Conservation (phyloP, 2,329 filamentous ascomycete species). For the Colletotrichum viniferum region DNA sequence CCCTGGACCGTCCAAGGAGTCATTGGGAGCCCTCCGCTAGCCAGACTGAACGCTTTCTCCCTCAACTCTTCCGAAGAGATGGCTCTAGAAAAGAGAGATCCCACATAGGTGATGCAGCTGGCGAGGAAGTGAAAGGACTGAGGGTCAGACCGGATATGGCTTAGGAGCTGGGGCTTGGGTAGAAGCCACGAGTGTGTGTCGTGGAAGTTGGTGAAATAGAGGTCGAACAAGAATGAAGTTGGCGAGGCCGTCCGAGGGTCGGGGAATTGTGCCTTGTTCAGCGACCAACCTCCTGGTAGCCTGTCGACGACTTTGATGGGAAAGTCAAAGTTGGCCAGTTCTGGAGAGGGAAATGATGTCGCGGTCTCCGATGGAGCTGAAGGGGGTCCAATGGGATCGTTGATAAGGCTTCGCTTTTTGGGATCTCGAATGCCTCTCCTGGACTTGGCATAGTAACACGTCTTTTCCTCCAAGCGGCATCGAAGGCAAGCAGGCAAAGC, state of each 20-base stretch:
- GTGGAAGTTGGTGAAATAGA: slow-evolving; percentile 31
- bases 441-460: slow-evolving; percentile 53
- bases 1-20: slow-evolving; percentile 37
- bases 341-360: slow-evolving; percentile 17
- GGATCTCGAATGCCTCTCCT: slow-evolving; percentile 46
- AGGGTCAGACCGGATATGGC: background rate
- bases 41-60: slow-evolving; percentile 33
- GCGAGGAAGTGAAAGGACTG: slow-evolving; percentile 30
- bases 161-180: slow-evolving; percentile 15
- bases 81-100: slow-evolving; percentile 37
- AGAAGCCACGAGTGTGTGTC: slow-evolving; percentile 22
- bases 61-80: slow-evolving; percentile 34
- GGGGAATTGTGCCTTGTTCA: slow-evolving; percentile 16
- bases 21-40: slow-evolving; percentile 34
- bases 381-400: slow-evolving; percentile 25
- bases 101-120: slow-evolving; percentile 39
- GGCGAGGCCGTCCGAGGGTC: slow-evolving; percentile 16
- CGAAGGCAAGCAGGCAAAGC: slow-evolving; percentile 47
- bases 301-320: slow-evolving; percentile 24
- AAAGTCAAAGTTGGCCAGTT: slow-evolving; percentile 23
- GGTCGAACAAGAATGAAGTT: slow-evolving; percentile 24
- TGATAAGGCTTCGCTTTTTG: slow-evolving; percentile 35
- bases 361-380: background rate
- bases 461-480: slow-evolving; percentile 45
- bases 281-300: slow-evolving; percentile 27